A percentile compares a stretch with the other conserved stretches of the same genome.
phyloP scores from a whole-genome alignment of 2,329 filamentous ascomycete genomes.

The Ceratocystis harringtonii region DNA sequence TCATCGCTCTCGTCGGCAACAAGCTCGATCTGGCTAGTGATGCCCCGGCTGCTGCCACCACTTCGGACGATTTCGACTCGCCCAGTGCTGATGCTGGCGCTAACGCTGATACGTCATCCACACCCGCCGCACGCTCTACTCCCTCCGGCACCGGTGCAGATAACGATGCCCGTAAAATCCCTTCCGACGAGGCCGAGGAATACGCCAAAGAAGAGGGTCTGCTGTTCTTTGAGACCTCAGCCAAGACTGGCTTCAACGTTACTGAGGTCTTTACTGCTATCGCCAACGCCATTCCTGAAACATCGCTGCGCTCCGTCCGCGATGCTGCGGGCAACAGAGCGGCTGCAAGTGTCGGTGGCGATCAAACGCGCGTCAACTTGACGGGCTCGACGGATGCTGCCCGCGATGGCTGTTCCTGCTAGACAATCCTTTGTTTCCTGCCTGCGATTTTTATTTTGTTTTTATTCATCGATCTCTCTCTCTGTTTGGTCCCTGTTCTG shows the following conservation, averaged over 20 bases:
- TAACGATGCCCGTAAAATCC: constrained; percentile 68
- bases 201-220: constrained; percentile 92
- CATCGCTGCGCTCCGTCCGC: constrained; percentile 76
- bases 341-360: constrained; percentile 40
- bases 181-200: constrained; percentile 75
- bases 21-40: constrained; percentile 78
- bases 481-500: not conserved
- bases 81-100: constrained; percentile 19
- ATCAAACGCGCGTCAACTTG: constrained; percentile 71
- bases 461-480: not conserved
- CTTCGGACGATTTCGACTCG: constrained; percentile 38
- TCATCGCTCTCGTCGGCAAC: constrained; percentile 94
- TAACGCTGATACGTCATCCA: constrained; percentile 32
- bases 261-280: constrained; percentile 95
- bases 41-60: constrained; percentile 28
- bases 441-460: not conserved
- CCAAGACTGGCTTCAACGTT: constrained; percentile 90
- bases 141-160: constrained; percentile 35
- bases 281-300: constrained; percentile 94
- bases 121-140: constrained; percentile 21
- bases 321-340: constrained; percentile 45
- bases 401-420: constrained; percentile 90
- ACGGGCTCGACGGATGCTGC: constrained; percentile 56
- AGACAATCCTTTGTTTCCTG: not conserved
- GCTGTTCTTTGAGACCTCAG: constrained; percentile 94